Conservation (phyloP, 169 alveolate genomes). For the Plasmodium coatneyi region DNA sequence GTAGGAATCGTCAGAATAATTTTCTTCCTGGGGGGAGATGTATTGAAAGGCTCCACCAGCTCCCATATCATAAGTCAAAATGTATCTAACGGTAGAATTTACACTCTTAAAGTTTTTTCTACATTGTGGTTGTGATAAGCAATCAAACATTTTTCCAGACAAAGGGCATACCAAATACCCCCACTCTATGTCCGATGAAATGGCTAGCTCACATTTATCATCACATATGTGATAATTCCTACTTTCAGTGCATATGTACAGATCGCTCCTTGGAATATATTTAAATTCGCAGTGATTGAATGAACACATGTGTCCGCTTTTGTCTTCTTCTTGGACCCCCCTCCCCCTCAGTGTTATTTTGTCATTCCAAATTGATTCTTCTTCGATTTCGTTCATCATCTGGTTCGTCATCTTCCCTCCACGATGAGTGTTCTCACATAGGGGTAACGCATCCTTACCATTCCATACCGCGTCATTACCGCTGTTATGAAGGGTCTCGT, state of each 20-base stretch:
- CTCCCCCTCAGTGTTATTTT: conserved; percentile 5
- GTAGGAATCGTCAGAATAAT: not conserved
- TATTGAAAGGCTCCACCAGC: not conserved
- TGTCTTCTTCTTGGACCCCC: not conserved
- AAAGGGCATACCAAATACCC: conserved; percentile 20
- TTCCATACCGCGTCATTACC: not conserved
- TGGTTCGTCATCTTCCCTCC: not conserved
- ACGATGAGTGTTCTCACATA: not conserved
- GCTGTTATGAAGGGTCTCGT: not conserved
- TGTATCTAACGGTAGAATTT: not conserved
- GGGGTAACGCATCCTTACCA: not conserved
- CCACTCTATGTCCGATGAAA: conserved; percentile 8
- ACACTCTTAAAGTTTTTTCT: not conserved
- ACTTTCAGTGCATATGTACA: conserved; percentile 10
- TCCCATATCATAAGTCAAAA: not conserved
- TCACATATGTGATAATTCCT: conserved; percentile 14
- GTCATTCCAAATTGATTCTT: not conserved
- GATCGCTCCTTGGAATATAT: conserved; percentile 5
- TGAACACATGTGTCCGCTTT: conserved; percentile 5
- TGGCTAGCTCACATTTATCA: conserved; percentile 33
- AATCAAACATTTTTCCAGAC: conserved; percentile 26
- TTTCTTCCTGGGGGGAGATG: not conserved
- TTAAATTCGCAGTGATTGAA: conserved; percentile 16
- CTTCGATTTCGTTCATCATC: not conserved
- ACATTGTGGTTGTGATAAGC: conserved; percentile 1